A percentile compares a stretch with the other conserved stretches of the same genome.
Conservation (phyloP, 805 yeast species). For the Lipomyces yamadae region DNA sequence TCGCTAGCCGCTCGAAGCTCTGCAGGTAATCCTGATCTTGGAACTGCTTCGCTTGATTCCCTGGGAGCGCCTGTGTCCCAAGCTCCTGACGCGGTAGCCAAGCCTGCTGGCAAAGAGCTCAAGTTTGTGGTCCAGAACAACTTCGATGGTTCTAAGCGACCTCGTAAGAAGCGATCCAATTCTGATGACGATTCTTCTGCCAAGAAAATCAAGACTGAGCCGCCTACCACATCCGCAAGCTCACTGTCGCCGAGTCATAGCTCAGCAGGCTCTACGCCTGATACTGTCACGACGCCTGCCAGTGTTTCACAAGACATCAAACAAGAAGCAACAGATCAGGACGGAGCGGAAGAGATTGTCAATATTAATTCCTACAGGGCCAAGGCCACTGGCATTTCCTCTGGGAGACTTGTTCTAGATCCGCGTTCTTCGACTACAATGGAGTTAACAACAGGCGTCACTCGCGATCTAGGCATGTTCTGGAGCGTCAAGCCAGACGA, state of each 20-base stretch:
- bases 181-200: neutral
- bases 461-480: conserved; percentile 28
- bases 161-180: conserved; percentile 23
- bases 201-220: conserved; percentile 14
- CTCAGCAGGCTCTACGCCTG: neutral
- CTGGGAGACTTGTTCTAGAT: neutral
- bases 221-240: conserved; percentile 3
- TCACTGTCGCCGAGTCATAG: conserved; percentile 2
- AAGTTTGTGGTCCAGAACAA: conserved; percentile 33
- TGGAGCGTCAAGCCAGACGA: conserved; percentile 33
- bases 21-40: conserved; percentile 12
- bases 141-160: conserved; percentile 24
- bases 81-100: neutral
- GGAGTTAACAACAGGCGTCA: conserved; percentile 12
- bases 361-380: neutral
- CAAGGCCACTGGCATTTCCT: too few species aligned
- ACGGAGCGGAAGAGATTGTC: conserved; percentile 4
- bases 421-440: neutral
- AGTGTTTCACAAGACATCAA: neutral
- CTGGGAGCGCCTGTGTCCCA: neutral
- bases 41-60: neutral
- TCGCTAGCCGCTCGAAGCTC: conserved; percentile 29
- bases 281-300: neutral
- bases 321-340: neutral
- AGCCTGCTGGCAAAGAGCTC: conserved; percentile 23